Evolutionary conservation across 306 rosid genomes (phyloP).

Genomic region (Citrullus colocynthis): DNA sequence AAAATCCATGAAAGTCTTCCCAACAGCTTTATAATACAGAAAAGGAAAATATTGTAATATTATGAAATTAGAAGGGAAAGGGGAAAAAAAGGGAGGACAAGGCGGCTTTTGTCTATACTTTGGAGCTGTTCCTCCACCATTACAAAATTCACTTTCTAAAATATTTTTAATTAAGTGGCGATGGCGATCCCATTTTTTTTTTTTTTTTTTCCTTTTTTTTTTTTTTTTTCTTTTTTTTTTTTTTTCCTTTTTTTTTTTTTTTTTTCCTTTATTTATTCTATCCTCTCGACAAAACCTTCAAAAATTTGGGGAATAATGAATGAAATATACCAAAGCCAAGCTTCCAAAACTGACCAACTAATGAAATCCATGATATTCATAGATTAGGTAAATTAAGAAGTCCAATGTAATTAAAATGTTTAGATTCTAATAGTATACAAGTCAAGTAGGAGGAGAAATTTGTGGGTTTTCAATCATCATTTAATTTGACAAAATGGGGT

Average conservation of each 20-base stretch:
- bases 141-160: background rate
- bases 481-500: background rate
- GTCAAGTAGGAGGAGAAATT: background rate
- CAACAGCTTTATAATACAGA: background rate
- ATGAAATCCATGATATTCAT: no score
- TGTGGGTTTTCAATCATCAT: background rate
- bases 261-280: background rate
- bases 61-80: background rate
- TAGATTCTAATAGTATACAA: background rate
- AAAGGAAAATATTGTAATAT: background rate
- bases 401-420: no score
- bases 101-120: slow-evolving; percentile 7
- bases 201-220: no score
- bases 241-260: background rate
- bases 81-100: background rate
- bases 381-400: no score
- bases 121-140: background rate
- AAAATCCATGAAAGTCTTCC: background rate
- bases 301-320: background rate
- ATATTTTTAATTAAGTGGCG: background rate
- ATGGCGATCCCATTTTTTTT: background rate
- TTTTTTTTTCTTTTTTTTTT: no score
- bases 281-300: background rate
- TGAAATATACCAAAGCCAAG: background rate
- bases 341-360: background rate